Evolutionary conservation across 805 yeast species (phyloP), one percentile per base, ranked within the genome.

Genomic region (Schwanniomyces polymorphus): DNA sequence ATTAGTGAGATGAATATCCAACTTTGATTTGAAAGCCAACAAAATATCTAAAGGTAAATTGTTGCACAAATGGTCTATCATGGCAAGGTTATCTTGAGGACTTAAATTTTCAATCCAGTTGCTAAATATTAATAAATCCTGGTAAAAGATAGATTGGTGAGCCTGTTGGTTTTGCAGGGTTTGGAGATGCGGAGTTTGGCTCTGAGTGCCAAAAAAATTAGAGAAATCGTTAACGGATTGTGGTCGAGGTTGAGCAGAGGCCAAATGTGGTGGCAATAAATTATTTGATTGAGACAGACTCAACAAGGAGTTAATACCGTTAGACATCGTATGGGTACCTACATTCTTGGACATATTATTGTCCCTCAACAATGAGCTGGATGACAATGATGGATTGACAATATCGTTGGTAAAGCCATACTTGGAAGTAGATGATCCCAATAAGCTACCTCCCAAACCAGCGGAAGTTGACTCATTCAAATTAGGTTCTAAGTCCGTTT

Each of bases 61-160:
- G 41, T 74, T 66, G 48, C 83, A 67, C 60, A 82, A 63, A 57
- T 79, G 76, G 54, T 81, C 86, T 49, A 81, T 70, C 63, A 80
- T 76, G 42, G 78, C 67, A 46, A 77, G 67, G 53, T 72, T 79
- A 51, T 82, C 85, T 40, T 72, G 73, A n/a, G 79, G 72, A 41
- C 67, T 70, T 60, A 82, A 68, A 52, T 68, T 69, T 44, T 73
- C 73, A 50, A 79, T 67, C 84, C 84, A 80, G 49, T 67, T 68
- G 51, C 78, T 71, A 52, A 78, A 67, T 50, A 73, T 74, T 45
- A 74, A 67, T 57, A 81, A 69, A 54, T 82, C 85, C 57, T 68
- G 76, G 53, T 74, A 76, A 56, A 79, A 79, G 48, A 72, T 71
- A 50, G 49, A 29, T 38, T 52, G 58, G 27, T 56, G 60, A 28